These are phyloP conservation scores for Pisolithus marmoratus DNA, from an alignment of 768 basidiomycete genomes.

Conservation along the genomic window DNA sequence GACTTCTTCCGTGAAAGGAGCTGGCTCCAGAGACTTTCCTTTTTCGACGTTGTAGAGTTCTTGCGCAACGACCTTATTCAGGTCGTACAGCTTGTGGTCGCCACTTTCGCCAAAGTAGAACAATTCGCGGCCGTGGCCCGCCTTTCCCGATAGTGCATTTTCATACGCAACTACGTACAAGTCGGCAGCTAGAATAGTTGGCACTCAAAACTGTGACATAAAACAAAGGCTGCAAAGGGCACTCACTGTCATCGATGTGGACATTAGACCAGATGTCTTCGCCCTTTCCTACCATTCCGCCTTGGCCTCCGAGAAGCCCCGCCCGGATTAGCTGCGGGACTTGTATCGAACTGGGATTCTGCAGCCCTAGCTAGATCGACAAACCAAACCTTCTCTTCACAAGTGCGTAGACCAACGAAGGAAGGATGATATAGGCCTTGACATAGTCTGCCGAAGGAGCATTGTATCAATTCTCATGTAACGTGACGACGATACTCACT, in stretches of 20 bases:
- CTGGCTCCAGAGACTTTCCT: conserved; percentile 4
- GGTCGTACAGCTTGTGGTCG: conserved; percentile 15
- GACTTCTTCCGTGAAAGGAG: conserved; percentile 13
- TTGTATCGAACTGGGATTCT: conserved; percentile 18
- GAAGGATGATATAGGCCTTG: conserved; percentile 43
- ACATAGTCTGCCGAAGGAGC: conserved; percentile 34
- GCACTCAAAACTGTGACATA: no score
- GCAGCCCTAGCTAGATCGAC: conserved; percentile 15
- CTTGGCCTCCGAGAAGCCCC: conserved; percentile 14
- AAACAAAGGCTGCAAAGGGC: background rate
- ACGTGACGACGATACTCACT: conserved; percentile 23
- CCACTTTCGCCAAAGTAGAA: conserved; percentile 21
- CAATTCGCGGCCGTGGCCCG: conserved; percentile 19
- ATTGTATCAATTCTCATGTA: no score
- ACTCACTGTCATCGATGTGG: conserved; percentile 17
- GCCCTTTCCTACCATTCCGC: conserved; percentile 21
- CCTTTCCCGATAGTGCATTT: conserved; percentile 4
- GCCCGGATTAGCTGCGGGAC: conserved; percentile 20
- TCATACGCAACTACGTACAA: conserved; percentile 14
- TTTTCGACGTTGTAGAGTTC: conserved; percentile 12
- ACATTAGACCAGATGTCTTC: conserved; percentile 22
- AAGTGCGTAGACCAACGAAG: conserved; percentile 28
- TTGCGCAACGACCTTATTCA: conserved; percentile 7
- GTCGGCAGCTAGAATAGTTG: conserved; percentile 8
- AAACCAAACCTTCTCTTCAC: conserved; percentile 12